phyloP scores from a whole-genome alignment of 306 rosid genomes.

The Spatholobus suberectus region DNA sequence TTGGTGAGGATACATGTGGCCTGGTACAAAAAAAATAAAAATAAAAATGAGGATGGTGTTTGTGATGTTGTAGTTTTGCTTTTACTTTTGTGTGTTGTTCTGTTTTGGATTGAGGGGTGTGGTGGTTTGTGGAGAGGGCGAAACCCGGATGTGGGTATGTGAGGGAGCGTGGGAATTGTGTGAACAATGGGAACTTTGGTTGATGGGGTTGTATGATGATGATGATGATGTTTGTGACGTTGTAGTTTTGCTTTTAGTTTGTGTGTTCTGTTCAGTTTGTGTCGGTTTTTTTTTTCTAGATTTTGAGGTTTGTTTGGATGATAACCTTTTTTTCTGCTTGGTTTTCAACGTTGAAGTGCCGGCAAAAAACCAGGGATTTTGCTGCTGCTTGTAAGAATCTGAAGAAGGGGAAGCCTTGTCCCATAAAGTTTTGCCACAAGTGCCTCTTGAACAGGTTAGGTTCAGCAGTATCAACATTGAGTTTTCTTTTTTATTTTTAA shows the following conservation, averaged over 20 bases:
- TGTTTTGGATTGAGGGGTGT: not conserved
- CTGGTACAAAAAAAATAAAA: not conserved
- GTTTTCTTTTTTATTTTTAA: not conserved
- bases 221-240: not conserved
- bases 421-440: constrained; percentile 58
- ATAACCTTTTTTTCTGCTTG: not conserved
- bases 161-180: not conserved
- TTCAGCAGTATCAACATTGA: not conserved
- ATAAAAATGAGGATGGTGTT: not conserved
- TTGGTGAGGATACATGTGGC: not conserved
- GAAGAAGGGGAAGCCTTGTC: constrained; percentile 55
- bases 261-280: not conserved
- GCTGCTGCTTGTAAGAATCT: constrained; percentile 59
- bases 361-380: constrained; percentile 73
- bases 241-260: not conserved
- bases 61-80: not conserved
- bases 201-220: not conserved
- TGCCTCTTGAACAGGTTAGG: constrained; percentile 81
- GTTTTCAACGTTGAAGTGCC: constrained; percentile 56
- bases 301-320: not conserved
- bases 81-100: not conserved
- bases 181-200: not conserved
- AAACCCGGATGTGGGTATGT: not conserved
- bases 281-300: not conserved
- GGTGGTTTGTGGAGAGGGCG: not conserved